Conservation (phyloP, 2,329 filamentous ascomycete genomes). For the Pleoardoris graminearum region DNA sequence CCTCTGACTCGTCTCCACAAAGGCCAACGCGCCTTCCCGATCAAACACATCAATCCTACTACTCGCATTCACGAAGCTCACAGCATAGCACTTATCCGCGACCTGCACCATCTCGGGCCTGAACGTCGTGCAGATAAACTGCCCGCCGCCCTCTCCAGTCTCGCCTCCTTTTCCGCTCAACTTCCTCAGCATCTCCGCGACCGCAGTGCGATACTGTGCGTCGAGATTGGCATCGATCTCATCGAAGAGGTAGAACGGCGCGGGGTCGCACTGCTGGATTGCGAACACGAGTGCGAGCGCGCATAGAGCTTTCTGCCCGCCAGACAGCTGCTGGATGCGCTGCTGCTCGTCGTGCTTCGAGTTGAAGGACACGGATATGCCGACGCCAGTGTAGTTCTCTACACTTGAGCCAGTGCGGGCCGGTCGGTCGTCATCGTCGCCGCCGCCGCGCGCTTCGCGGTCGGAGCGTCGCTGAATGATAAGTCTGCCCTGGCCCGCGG, state of each 20-base stretch:
- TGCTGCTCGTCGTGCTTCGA: conserved; percentile 98
- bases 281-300: conserved; percentile 97
- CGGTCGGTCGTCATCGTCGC: conserved; percentile 54
- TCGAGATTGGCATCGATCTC: conserved; percentile 98
- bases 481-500: conserved; percentile 85
- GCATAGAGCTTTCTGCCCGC: conserved; percentile 96
- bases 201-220: conserved; percentile 94
- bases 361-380: conserved; percentile 98
- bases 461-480: conserved; percentile 93
- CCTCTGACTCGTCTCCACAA: conserved; percentile 82
- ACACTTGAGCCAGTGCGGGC: conserved; percentile 53
- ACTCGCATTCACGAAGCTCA: conserved; percentile 89
- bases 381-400: conserved; percentile 95
- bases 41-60: conserved; percentile 90
- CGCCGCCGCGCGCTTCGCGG: conserved; percentile 68
- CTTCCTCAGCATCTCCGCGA: conserved; percentile 80
- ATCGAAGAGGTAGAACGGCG: conserved; percentile 98
- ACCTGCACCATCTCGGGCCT: conserved; percentile 93
- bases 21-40: conserved; percentile 84
- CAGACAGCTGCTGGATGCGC: conserved; percentile 93
- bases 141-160: conserved; percentile 57
- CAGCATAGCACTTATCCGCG: conserved; percentile 96
- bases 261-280: conserved; percentile 96
- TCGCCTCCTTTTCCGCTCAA: conserved; percentile 45
- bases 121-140: conserved; percentile 99